These are phyloP conservation scores for Beauveria caledonica DNA, from an alignment of 2,329 filamentous ascomycete genomes.

Conservation along the genomic window DNA sequence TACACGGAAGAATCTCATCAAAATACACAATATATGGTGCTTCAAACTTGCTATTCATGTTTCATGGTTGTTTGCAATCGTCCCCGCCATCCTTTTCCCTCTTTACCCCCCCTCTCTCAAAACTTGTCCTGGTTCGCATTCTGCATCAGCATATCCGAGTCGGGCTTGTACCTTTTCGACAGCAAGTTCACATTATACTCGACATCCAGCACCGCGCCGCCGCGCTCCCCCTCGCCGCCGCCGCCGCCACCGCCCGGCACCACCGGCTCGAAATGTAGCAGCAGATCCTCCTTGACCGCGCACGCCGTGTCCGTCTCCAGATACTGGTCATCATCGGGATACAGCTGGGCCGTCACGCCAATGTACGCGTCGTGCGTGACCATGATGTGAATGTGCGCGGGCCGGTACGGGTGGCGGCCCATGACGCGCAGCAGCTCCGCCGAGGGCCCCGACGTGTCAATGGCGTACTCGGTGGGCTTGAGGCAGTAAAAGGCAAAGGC, in stretches of 20 bases:
- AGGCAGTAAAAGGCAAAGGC: slow-evolving; percentile 69
- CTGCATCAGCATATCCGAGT: background rate
- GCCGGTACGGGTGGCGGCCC: background rate
- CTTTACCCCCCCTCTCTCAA: background rate
- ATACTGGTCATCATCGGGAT: background rate
- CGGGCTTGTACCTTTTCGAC: slow-evolving; percentile 3
- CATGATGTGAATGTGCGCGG: slow-evolving; percentile 4
- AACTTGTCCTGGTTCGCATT: slow-evolving; percentile 2
- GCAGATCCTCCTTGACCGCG: slow-evolving; percentile 1
- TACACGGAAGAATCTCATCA: too few relatives aligned
- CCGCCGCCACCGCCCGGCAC: background rate
- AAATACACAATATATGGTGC: too few relatives aligned
- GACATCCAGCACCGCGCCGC: background rate
- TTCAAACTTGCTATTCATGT: too few relatives aligned
- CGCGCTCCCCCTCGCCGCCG: background rate
- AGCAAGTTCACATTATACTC: slow-evolving; percentile 1
- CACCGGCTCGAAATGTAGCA: background rate
- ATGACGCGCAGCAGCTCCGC: background rate
- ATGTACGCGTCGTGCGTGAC: background rate
- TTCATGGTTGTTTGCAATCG: too few relatives aligned
- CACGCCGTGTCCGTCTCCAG: slow-evolving; percentile 1
- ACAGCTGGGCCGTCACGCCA: background rate
- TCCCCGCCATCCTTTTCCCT: too few relatives aligned
- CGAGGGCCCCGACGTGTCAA: background rate
- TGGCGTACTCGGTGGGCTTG: slow-evolving; percentile 37